Conservation (phyloP, 2,329 filamentous ascomycete genomes). For the Ophiostoma ulmi region DNA sequence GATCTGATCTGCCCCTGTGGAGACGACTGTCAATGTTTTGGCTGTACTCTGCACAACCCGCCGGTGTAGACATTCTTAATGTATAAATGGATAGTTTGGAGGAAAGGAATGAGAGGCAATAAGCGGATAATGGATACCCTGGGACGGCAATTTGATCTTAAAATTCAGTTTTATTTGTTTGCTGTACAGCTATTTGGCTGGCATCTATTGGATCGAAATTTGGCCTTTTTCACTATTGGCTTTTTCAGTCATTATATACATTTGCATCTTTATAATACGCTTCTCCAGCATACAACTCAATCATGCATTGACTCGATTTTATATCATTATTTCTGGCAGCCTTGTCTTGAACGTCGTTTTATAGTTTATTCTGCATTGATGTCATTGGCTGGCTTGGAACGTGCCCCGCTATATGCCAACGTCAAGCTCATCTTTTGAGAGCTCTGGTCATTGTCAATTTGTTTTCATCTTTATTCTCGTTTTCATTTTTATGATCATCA, state of each 20-base stretch:
- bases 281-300: not conserved
- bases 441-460: not conserved
- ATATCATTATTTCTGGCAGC: not conserved
- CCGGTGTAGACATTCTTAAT: not conserved
- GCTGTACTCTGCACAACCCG: slow-evolving; percentile 61
- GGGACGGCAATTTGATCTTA: not conserved
- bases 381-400: not conserved
- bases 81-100: not conserved
- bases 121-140: slow-evolving; percentile 3
- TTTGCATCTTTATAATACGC: not conserved
- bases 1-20: slow-evolving; percentile 53
- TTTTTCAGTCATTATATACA: not conserved
- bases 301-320: not conserved
- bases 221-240: not conserved
- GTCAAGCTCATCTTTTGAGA: not conserved
- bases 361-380: not conserved
- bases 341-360: not conserved
- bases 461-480: not conserved
- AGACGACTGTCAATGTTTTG: slow-evolving; percentile 60
- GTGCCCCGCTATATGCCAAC: not conserved
- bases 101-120: not conserved
- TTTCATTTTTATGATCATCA: not conserved
- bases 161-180: not conserved
- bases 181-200: not conserved
- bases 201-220: no score